Base-by-base conservation (phyloP, 192 early-diverging fungal species). In the Coemansia sp. region DNA sequence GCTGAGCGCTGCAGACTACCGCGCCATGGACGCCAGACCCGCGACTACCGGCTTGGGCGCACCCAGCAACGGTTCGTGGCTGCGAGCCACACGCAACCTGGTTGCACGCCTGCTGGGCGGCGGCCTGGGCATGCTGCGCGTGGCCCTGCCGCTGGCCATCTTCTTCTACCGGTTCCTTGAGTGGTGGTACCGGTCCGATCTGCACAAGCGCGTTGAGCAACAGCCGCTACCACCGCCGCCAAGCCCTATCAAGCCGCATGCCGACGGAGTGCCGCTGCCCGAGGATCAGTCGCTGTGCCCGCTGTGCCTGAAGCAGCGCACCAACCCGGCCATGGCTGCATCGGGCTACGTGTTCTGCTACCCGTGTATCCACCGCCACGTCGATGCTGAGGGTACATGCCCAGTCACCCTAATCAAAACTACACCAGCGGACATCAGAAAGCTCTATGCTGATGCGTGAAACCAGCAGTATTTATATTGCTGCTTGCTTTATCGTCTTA, bases 281-380 rank as follows among this genome's bases (percentile, higher is more conserved):
- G 67, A 70, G 9, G 83, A 84, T 46, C 78, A 82, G 24, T 76
- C 83, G n/a, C 69, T 81, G 2, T 97, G 94, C 55, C 88, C 93
- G 1, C 53, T 97, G 13, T 97, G 94, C 63, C 42, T 59, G 9
- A 57, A 70, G 18, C 65, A 64, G 9, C 79, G 91, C 46, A 88
- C 84, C 23, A 97, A 97, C 64, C 87, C 93, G 4, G 87, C 94
- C 7, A 86, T 91, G 38, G 60, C 93, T 22, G 77, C 88, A 11
- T 84, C 92, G 7, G 94, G 94, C 11, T 95, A 92, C 55, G 93
- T 92, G 10, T 95, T 87, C 50, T 97, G 94, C 67, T 97, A 97
- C 64, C 84, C 87, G 6, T 97, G 93, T 71, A 80, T 89, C 7
- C 87, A 84, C 67, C 78, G 76, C 27, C 84, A 87, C 47, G 80